Conservation (phyloP, 192 early-diverging fungal species). For the Pecoramyces ruminantium region DNA sequence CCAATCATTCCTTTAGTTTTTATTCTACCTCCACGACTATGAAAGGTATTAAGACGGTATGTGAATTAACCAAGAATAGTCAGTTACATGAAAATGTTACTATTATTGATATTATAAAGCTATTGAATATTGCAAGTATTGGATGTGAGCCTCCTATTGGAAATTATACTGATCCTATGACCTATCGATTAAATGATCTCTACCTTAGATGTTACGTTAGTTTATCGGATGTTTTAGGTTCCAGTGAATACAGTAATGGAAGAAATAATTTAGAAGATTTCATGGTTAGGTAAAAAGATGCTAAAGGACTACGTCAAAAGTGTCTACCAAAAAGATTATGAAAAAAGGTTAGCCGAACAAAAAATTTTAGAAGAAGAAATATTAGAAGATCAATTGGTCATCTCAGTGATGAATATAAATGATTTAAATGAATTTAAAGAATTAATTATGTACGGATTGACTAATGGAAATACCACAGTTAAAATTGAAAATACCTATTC, state of each 20-base stretch:
- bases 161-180: constrained; percentile 14
- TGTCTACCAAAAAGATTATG: too few species aligned
- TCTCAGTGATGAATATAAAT: too few species aligned
- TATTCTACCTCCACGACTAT: constrained; percentile 13
- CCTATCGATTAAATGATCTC: constrained; percentile 8
- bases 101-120: constrained; percentile 5
- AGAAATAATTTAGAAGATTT: neutral
- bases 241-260: constrained; percentile 2
- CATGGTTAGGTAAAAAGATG: too few species aligned
- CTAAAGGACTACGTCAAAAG: too few species aligned
- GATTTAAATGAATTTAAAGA: too few species aligned
- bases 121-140: constrained; percentile 15
- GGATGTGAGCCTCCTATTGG: constrained; percentile 6
- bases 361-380: too few species aligned
- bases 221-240: constrained; percentile 7
- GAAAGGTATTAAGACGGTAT: constrained; percentile 11
- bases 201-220: constrained; percentile 4
- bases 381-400: too few species aligned
- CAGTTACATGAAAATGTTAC: neutral
- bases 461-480: too few species aligned
- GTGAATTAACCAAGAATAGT: constrained; percentile 9
- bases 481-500: too few species aligned
- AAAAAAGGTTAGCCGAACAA: too few species aligned
- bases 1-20: constrained; percentile 9
- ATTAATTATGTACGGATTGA: too few species aligned